phyloP scores from a whole-genome alignment of 495 filamentous ascomycete species.

The Xylaria curta region DNA sequence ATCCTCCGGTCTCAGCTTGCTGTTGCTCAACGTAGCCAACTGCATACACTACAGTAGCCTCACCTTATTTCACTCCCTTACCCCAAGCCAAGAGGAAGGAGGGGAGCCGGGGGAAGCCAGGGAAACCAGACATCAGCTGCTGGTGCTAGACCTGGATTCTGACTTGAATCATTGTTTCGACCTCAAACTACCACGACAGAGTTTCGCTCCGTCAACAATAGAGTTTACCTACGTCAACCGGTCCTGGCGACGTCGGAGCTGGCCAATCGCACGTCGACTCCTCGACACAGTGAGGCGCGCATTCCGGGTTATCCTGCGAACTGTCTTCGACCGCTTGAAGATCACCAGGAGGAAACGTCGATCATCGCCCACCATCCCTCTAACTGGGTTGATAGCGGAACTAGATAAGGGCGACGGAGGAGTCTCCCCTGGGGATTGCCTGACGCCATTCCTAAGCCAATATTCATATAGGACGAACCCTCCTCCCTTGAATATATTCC shows the following conservation, averaged over 20 bases:
- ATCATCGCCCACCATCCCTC: constrained; percentile 34
- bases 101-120: too few species aligned
- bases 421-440: constrained; percentile 15
- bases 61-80: constrained; percentile 3
- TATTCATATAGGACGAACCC: background rate
- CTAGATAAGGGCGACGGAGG: constrained; percentile 23
- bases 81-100: constrained; percentile 16
- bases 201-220: constrained; percentile 30
- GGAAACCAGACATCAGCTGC: background rate
- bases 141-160: background rate
- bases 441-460: constrained; percentile 5
- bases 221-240: constrained; percentile 34
- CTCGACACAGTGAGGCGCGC: constrained; percentile 29
- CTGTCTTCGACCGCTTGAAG: constrained; percentile 25
- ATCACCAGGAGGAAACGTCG: constrained; percentile 36
- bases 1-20: constrained; percentile 20
- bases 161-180: constrained; percentile 9
- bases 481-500: constrained; percentile 14
- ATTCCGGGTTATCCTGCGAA: constrained; percentile 31
- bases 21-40: constrained; percentile 12
- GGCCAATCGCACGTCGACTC: constrained; percentile 36
- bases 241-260: constrained; percentile 29
- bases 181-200: constrained; percentile 20
- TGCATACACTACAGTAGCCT: constrained; percentile 15
- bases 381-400: constrained; percentile 19